Evolutionary conservation across 768 basidiomycete genomes (phyloP), one percentile per base, ranked within the genome.

Genomic region (Pleurotus eryngii): DNA sequence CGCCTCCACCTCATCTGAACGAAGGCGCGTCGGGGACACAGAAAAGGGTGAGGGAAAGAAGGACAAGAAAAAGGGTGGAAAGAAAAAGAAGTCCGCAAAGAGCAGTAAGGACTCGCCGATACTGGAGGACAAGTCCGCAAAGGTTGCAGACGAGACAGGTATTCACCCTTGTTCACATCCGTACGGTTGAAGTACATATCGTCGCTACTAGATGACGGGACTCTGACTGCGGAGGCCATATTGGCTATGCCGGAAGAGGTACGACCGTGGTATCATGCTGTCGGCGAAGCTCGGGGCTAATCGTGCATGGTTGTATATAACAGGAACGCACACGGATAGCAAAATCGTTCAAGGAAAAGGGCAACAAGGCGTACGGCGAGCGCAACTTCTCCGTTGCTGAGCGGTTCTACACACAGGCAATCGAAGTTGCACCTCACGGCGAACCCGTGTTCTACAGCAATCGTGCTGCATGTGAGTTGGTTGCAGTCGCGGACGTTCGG

Each of bases 361-460:
- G 90, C 47, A 92, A 92, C 62, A 65, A 75, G 15, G 83, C 86
- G 12, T 92, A 92, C 72, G 79, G 84, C 63, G 72, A 72, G 45
- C 82, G 80, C 61, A 81, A 81, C 63, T 90, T 84, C 63, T 67
- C 72, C 5, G 72, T 75, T 45, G 90, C 90, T 8, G 80, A 78
- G 24, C 78, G 83, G 20, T 74, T 81, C 56, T 92, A 92, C 74
- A 88, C 88, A 9, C 82, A 81, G 57, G 90, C 90, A 38, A 91
- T 92, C 60, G 76, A 81, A 46, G 78, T 89, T 17, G 78, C 90
- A 3, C 86, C 90, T 6, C 86, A 84, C 68, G 84, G 87, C 5
- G 93, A 96, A 66, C 87, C 97, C 26, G 92, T 98, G 30, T 99
- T 89, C 75, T 98, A 86, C 81, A 92, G 91, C 72, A 99, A 99